A percentile compares a stretch with the other conserved stretches of the same genome.
phyloP scores from a whole-genome alignment of 345 rosid species.

The Melaleuca quinquenervia region DNA sequence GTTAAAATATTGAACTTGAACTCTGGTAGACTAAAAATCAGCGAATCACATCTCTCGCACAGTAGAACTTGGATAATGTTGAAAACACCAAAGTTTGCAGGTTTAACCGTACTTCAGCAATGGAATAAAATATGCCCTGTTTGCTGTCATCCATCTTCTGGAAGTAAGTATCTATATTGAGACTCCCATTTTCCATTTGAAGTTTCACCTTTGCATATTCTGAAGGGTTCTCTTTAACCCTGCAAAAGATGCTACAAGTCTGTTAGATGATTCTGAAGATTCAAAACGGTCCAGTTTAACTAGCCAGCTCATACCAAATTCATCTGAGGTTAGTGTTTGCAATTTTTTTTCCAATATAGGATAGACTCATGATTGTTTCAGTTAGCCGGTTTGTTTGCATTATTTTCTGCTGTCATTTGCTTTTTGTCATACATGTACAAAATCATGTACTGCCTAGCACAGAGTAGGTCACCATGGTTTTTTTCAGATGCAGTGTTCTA shows the following conservation, averaged over 20 bases:
- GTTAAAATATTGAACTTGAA: slow-evolving; percentile 6
- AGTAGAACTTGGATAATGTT: slow-evolving; percentile 4
- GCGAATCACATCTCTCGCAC: slow-evolving; percentile 1
- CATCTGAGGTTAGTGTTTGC: slow-evolving; percentile 33
- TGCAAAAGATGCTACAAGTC: slow-evolving; percentile 13
- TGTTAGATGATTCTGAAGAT: slow-evolving; percentile 18
- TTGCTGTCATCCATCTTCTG: slow-evolving; percentile 11
- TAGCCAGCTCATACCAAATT: slow-evolving; percentile 44
- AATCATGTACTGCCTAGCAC: not conserved
- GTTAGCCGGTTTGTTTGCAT: not conserved
- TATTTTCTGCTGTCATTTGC: not conserved
- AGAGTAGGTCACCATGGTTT: not conserved
- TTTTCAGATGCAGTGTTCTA: not conserved
- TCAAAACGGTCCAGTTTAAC: slow-evolving; percentile 19
- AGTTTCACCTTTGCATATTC: not conserved
- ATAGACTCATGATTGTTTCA: not conserved
- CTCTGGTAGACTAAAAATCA: slow-evolving; percentile 9
- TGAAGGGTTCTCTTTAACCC: not conserved
- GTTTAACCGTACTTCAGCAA: slow-evolving; percentile 7
- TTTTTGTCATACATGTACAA: not conserved
- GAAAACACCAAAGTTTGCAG: slow-evolving; percentile 18
- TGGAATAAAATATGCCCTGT: slow-evolving; percentile 10
- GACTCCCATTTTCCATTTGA: not conserved
- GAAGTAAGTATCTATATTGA: not conserved
- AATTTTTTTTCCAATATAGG: not conserved